Evolutionary conservation across 805 yeast genomes (phyloP), one percentile per base, ranked within the genome.

Genomic region (Dipodascus geniculatus): DNA sequence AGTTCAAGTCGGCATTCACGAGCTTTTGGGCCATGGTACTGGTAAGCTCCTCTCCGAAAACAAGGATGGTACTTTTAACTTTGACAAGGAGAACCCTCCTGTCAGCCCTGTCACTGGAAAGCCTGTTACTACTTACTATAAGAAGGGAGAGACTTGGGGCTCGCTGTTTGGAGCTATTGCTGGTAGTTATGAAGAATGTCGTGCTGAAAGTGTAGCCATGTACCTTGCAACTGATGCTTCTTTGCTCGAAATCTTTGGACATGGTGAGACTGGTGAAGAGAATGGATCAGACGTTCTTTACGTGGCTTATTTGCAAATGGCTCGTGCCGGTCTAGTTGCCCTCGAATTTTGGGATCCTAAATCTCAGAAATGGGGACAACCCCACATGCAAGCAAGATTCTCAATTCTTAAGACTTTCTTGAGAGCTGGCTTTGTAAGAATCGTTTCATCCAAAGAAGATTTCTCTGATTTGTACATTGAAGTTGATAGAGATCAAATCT

Each of bases 1-100:
- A 68, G 93, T 88, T 48, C 96, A 88, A 70, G 96, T 88, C 51
- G 96, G 96, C 53, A 84, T 88, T 61, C 96, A 88, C 69, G 96
- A 88, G 69, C 74, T 88, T 58, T 75, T 88, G 57, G 96, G 96
- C 16, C 96, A 88, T 65, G 96, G 96, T 44, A 80, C 93, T 2
- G 96, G 96, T 51, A 88, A 87, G 68, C 73, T 88, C 55, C 71
- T 88, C 60, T 67, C 74, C 61, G 81, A 82, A 62, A 76, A 76
- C 57, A 74, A 74, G 17, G 79, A 80, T 50, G 85, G 85, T 9
- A 67, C 71, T 22, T 88, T 76, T 75, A 88, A 88, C 68, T 88
- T 86, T 63, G 89, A 87, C 68, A 72, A 68, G 51, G 65, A 66
- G 14, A 74, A 74, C 53, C 85, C 88, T 52, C 89, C 90, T 9